These are phyloP conservation scores for Thalassiosira hispida DNA, from an alignment of 352 stramenopile genomes.

Conservation along the genomic window DNA sequence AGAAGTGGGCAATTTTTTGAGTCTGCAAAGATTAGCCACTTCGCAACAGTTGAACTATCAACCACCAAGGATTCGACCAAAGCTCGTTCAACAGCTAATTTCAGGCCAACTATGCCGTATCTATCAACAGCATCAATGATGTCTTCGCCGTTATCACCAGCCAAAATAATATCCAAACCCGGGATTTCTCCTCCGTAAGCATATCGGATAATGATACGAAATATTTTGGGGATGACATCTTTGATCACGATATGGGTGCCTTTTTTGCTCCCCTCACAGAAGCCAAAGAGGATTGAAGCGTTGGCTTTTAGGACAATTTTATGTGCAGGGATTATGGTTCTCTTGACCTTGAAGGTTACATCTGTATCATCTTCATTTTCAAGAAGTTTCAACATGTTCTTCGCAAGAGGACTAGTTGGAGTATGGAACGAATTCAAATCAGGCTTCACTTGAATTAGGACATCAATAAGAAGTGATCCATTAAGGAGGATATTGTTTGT, in stretches of 20 bases:
- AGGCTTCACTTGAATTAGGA: not conserved
- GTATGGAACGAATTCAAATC: not conserved
- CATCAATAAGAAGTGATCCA: not conserved
- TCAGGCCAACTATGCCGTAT: conserved; percentile 29
- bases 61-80: conserved; percentile 15
- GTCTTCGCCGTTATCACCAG: not conserved
- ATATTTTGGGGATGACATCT: conserved; percentile 4
- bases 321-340: conserved; percentile 11
- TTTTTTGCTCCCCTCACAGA: conserved; percentile 4
- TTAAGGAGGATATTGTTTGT: not conserved
- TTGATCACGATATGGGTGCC: conserved; percentile 3
- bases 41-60: not conserved
- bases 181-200: conserved; percentile 19
- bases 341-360: conserved; percentile 1
- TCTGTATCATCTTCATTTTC: conserved; percentile 3
- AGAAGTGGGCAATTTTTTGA: not conserved
- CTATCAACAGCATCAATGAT: conserved; percentile 25
- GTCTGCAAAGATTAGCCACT: conserved; percentile 22
- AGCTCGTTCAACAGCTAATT: conserved; percentile 20
- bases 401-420: not conserved
- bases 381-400: conserved; percentile 8
- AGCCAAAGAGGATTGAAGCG: conserved; percentile 12
- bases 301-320: conserved; percentile 33
- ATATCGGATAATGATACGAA: conserved; percentile 22
- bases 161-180: not conserved